Evolutionary conservation across 1,139 yeast species (phyloP), one percentile per base, ranked within the genome.

Genomic region (Taphrina wiesneri): DNA sequence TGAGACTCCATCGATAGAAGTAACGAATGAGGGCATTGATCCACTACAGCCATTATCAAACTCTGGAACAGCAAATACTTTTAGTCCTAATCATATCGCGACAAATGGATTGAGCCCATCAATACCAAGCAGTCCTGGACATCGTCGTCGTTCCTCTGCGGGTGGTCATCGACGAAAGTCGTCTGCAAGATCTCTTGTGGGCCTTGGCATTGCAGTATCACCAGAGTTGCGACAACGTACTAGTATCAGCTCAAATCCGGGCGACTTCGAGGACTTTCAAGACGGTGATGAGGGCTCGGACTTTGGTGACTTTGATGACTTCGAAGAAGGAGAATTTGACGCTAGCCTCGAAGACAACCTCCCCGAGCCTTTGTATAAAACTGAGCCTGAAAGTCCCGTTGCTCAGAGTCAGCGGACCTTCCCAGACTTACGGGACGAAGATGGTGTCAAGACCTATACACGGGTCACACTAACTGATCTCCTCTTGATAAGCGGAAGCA

Each of bases 251-350:
- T 60, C 64, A 1, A 28, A 56, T 34, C 45, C 19, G 4, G 51
- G 26, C 13, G 66, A 62, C 5, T 26, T 54, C n/a, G 66, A 34
- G 26, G 61, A 61, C 17, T 49, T 53, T 17, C 62, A 66, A 23
- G 68, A 34, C 5, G 66, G 26, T 11, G 66, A 49, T 17, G 66
- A 26, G 19, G 64, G 47, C 39, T 65, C 62, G 28, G 67, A 65
- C 9, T 65, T 65, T 30, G 67, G 57, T 23, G 67, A 64, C 15
- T 67, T 67, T 30, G 68, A 68, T 7, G 68, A 65, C 32, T 64
- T 67, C 26, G 67, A 61, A 23, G 61, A 43, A 15, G 67, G 59
- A 39, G 54, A 52, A n/a, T 43, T 60, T 26, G 23, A 45, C 2
- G 61, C 52, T 13, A 19, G n/a, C 17, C 43, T 39, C 19, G 43